Evolutionary conservation across 768 basidiomycete genomes (phyloP).

Genomic region (Xerocomus spinulosus): DNA sequence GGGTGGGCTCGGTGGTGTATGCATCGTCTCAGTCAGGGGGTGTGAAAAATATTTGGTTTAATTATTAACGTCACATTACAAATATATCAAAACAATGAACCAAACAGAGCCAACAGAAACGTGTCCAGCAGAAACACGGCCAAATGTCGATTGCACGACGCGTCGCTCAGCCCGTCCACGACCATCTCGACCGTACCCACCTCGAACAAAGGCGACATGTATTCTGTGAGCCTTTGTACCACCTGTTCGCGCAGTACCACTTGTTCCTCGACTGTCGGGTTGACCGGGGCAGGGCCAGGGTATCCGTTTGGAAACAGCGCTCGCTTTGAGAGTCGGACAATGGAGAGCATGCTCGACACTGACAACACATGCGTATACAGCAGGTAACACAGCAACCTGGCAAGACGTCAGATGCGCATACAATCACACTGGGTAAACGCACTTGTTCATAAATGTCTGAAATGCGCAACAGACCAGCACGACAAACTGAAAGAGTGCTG

Average conservation of each 20-base stretch:
- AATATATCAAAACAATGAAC: constrained; percentile 33
- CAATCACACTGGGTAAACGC: constrained; percentile 7
- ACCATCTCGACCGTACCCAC: constrained; percentile 46
- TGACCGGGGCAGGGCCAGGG: constrained; percentile 66
- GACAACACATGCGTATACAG: constrained; percentile 53
- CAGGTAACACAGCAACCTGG: constrained; percentile 65
- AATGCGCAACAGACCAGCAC: constrained; percentile 45
- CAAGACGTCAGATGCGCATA: constrained; percentile 8
- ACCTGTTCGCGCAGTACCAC: constrained; percentile 44
- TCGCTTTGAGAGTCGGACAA: constrained; percentile 54
- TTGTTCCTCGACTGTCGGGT: constrained; percentile 78
- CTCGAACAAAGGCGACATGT: constrained; percentile 39
- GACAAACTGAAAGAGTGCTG: constrained; percentile 41
- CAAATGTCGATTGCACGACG: constrained; percentile 76
- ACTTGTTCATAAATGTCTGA: constrained; percentile 59
- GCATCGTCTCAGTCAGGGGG: constrained; percentile 17
- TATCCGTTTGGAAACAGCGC: constrained; percentile 88
- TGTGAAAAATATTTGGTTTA: background rate
- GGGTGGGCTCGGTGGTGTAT: too few relatives aligned
- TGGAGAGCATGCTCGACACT: constrained; percentile 46
- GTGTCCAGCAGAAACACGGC: constrained; percentile 70
- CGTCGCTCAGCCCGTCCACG: constrained; percentile 57
- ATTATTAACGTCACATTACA: constrained; percentile 22
- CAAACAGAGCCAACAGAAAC: constrained; percentile 66
- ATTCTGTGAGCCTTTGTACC: constrained; percentile 35